phyloP scores from a whole-genome alignment of 2,329 filamentous ascomycete species.

The Aspergillus aculeatinus region DNA sequence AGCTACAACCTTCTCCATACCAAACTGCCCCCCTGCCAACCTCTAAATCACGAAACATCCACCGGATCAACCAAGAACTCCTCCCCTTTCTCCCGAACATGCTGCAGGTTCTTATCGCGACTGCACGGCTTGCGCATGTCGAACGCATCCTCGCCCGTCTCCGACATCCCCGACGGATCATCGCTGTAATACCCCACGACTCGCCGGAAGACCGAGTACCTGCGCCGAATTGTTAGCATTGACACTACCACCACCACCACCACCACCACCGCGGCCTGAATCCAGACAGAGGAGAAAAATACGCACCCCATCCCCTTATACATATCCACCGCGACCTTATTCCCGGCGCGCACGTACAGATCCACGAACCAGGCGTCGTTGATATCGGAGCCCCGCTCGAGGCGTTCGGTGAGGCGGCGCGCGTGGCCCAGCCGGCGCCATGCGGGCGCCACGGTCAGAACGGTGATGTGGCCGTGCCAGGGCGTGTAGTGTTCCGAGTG shows the following conservation, averaged over 20 bases:
- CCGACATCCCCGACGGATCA: slow-evolving; percentile 63
- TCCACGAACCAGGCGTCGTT: slow-evolving; percentile 94
- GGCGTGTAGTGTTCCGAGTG: slow-evolving; percentile 89
- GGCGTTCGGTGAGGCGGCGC: slow-evolving; percentile 73
- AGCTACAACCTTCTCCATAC: neutral
- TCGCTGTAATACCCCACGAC: slow-evolving; percentile 94
- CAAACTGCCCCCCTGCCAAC: neutral
- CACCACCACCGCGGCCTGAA: neutral
- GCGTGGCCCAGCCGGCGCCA: slow-evolving; percentile 85
- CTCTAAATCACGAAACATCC: slow-evolving; percentile 64
- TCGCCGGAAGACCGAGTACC: slow-evolving; percentile 78
- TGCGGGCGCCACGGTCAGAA: slow-evolving; percentile 84
- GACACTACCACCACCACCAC: neutral
- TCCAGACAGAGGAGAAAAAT: neutral
- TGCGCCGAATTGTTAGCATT: slow-evolving; percentile 21
- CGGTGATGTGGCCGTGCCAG: slow-evolving; percentile 99
- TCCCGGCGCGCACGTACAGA: slow-evolving; percentile 86
- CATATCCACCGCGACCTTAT: slow-evolving; percentile 80
- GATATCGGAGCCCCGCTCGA: slow-evolving; percentile 79
- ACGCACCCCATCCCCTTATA: slow-evolving; percentile 82
- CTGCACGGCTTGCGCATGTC: slow-evolving; percentile 94
- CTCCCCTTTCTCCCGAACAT: slow-evolving; percentile 79
- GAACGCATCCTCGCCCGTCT: slow-evolving; percentile 76
- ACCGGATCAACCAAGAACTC: slow-evolving; percentile 73
- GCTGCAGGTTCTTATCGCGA: slow-evolving; percentile 72